These are phyloP conservation scores for Eutrema yunnanense DNA, from an alignment of 345 rosid genomes.

Conservation along the genomic window DNA sequence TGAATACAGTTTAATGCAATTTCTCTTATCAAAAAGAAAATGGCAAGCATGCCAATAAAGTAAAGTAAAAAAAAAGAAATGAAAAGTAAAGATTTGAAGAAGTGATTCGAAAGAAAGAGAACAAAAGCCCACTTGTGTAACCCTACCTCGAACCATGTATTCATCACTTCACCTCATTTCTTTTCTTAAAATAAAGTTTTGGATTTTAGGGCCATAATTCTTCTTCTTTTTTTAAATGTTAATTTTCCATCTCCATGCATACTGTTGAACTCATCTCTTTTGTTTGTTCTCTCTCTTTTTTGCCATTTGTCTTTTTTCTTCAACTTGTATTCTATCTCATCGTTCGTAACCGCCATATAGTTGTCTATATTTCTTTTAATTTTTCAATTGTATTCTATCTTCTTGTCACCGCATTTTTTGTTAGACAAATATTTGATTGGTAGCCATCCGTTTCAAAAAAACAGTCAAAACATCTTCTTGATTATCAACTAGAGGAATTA, in stretches of 20 bases:
- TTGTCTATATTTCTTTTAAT: neutral
- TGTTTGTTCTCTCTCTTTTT: neutral
- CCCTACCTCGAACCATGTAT: constrained; percentile 13
- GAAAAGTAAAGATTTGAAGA: constrained; percentile 11
- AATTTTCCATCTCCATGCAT: neutral
- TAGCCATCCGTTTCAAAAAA: neutral
- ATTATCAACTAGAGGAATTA: neutral
- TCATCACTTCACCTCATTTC: neutral
- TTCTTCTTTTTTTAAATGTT: neutral
- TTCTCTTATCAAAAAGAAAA: neutral
- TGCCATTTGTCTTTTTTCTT: neutral
- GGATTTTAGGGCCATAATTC: neutral
- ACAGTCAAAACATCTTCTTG: neutral
- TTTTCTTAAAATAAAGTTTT: neutral
- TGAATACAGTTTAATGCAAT: too few relatives aligned
- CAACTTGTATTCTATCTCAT: neutral
- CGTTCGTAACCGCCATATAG: neutral
- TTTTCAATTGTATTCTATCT: neutral
- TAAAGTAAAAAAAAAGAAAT: neutral
- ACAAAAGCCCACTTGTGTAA: constrained; percentile 8
- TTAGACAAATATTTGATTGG: neutral
- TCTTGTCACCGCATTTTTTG: neutral
- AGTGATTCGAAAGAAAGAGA: neutral
- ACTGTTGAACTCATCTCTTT: neutral
- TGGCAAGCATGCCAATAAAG: constrained; percentile 24